These are phyloP conservation scores for Thermothelomyces thermophilus DNA, from an alignment of 2,329 filamentous ascomycete species.

Conservation along the genomic window DNA sequence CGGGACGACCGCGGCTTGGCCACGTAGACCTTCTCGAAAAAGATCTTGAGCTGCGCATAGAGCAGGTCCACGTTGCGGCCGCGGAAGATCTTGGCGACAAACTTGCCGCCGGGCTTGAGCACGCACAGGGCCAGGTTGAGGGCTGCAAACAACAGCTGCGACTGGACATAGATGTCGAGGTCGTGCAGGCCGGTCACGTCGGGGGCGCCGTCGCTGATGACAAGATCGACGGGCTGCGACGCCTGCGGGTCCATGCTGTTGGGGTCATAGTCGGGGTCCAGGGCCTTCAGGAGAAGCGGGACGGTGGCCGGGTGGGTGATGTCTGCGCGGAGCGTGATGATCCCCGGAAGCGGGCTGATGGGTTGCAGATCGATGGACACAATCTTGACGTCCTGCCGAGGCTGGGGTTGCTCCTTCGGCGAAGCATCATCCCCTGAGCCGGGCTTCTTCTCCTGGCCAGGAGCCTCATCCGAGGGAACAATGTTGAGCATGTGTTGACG, in stretches of 20 bases:
- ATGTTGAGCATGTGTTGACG: conserved; percentile 54
- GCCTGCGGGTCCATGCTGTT: conserved; percentile 44
- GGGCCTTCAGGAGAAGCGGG: conserved; percentile 74
- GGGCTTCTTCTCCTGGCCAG: conserved; percentile 16
- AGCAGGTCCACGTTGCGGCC: conserved; percentile 92
- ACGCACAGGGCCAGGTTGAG: conserved; percentile 91
- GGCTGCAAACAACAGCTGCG: conserved; percentile 87
- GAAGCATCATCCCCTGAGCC: conserved; percentile 1
- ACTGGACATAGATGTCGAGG: conserved; percentile 96
- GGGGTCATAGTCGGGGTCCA: conserved; percentile 64
- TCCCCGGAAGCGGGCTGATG: conserved; percentile 88
- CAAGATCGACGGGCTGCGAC: conserved; percentile 78
- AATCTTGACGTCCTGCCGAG: conserved; percentile 75
- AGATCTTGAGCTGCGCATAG: conserved; percentile 86
- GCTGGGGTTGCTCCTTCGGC: conserved; percentile 26
- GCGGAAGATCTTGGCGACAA: conserved; percentile 96
- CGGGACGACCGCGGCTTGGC: conserved; percentile 90
- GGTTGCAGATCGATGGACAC: conserved; percentile 94
- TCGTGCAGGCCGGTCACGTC: conserved; percentile 97
- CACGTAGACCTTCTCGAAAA: conserved; percentile 81
- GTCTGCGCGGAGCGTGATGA: conserved; percentile 86
- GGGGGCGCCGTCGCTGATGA: conserved; percentile 90
- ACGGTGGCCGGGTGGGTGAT: conserved; percentile 97
- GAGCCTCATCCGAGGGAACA: conserved; percentile 32
- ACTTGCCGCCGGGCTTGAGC: conserved; percentile 85